Evolutionary conservation across 352 stramenopile genomes (phyloP), one percentile per base, ranked within the genome.

Genomic region (Pilasporangium apinafurcum): DNA sequence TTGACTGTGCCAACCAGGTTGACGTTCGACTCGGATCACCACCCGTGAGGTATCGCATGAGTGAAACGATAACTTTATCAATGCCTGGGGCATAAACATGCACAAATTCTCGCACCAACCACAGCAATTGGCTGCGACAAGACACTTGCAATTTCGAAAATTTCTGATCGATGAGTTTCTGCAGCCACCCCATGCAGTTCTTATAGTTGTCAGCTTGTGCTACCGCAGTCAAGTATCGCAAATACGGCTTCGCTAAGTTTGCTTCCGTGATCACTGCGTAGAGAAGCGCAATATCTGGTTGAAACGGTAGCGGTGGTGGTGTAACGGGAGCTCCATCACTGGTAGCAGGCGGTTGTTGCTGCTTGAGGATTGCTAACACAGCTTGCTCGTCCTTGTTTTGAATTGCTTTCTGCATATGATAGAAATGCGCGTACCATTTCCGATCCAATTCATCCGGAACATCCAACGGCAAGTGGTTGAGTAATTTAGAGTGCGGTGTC

Each of bases 341-440:
- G 14, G 20, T 7, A 8, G 13, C 48, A 51, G 29, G 70, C 51
- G 12, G 53, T 53, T 10, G 51, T n/a, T 8, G 71, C 44, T 81
- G 67, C 49, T 92, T 88, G 14, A 92, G 52, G 3, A 87, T 60
- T 14, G 56, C 61, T 12, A 92, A 55, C 17, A 56, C 52, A 1
- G 61, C 48, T 2, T 57, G 37, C 22, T 89, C 73, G 56, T 90
- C 76, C 37, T 88, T 88, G 42, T 65, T 65, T 21, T 83, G 71
- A 25, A 92, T 76, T 21, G 72, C 58, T 51, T 91, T 92, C 37
- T 91, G 81, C 68, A 90, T 83, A 52, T 88, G 73, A 41, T 89
- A 87, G 37, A 84, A 91, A 36, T 92, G 81, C 31, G 76, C 77
- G 32, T 85, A 89, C 81, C 81, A 93, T 43, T 93, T 93, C 36